Evolutionary conservation across 495 filamentous ascomycete species (phyloP).

Genomic region (Xylaria venustula): DNA sequence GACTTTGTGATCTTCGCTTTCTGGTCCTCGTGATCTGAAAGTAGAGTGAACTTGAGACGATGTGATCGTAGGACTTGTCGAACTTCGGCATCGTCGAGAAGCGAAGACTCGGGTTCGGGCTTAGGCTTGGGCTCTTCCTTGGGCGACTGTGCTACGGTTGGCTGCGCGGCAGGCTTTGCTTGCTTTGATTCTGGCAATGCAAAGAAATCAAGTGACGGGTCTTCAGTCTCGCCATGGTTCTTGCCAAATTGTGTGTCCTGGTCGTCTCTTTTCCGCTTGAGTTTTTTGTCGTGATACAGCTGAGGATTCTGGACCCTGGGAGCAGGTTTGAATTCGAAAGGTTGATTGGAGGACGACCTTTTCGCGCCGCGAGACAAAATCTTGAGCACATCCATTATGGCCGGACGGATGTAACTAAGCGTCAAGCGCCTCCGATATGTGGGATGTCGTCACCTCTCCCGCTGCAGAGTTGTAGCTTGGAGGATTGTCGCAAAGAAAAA

Average conservation of each 20-base stretch:
- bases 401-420: background rate
- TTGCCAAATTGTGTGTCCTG: conserved; percentile 22
- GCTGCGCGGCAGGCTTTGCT: conserved; percentile 16
- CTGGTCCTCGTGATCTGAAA: conserved; percentile 41
- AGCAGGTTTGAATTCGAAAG: conserved; percentile 26
- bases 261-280: conserved; percentile 51
- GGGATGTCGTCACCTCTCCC: background rate
- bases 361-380: conserved; percentile 66
- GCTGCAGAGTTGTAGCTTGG: background rate
- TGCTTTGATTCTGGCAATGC: conserved; percentile 30
- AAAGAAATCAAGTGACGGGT: conserved; percentile 50
- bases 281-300: conserved; percentile 49
- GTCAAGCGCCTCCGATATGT: background rate
- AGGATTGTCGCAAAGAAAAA: background rate
- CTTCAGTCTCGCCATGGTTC: conserved; percentile 27
- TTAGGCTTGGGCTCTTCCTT: conserved; percentile 18
- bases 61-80: conserved; percentile 74
- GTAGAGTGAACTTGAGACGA: conserved; percentile 79
- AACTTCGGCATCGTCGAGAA: conserved; percentile 63
- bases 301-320: conserved; percentile 44
- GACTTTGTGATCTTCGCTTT: conserved; percentile 30
- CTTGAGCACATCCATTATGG: conserved; percentile 64
- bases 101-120: conserved; percentile 21
- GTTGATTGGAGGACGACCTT: conserved; percentile 26
- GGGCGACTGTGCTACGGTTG: background rate